These are phyloP conservation scores for Marsdenia floribunda DNA, from an alignment of 257 asterid genomes.

Conservation along the genomic window DNA sequence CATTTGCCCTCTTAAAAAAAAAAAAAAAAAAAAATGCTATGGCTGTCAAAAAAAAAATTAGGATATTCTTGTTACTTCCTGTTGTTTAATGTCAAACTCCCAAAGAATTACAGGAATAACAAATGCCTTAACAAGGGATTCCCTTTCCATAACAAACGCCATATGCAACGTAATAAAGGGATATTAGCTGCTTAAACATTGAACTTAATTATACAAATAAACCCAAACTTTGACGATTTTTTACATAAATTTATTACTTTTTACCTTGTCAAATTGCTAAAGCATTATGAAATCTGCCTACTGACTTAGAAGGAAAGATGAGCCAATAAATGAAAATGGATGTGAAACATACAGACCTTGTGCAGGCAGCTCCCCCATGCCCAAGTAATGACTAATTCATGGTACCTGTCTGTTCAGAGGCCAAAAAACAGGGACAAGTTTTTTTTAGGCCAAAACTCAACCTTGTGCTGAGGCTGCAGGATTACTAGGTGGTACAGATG, in stretches of 20 bases:
- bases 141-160: background rate
- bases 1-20: no score
- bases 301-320: background rate
- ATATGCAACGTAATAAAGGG: background rate
- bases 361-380: background rate
- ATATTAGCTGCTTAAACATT: background rate
- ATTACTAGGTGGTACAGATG: constrained; percentile 49
- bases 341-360: background rate
- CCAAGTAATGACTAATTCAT: background rate
- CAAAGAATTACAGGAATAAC: background rate
- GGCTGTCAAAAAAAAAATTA: no score
- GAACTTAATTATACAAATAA: background rate
- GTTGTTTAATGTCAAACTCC: background rate
- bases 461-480: constrained; percentile 74
- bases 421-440: background rate
- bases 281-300: background rate
- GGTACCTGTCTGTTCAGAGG: background rate
- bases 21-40: no score
- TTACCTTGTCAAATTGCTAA: background rate
- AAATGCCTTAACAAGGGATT: no score
- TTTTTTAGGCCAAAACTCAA: constrained; percentile 27
- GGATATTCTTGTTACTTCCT: no score
- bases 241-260: background rate
- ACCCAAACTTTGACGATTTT: background rate
- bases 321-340: background rate